Conservation (phyloP, 805 yeast genomes). For the Saccharomycopsis fibuligera region DNA sequence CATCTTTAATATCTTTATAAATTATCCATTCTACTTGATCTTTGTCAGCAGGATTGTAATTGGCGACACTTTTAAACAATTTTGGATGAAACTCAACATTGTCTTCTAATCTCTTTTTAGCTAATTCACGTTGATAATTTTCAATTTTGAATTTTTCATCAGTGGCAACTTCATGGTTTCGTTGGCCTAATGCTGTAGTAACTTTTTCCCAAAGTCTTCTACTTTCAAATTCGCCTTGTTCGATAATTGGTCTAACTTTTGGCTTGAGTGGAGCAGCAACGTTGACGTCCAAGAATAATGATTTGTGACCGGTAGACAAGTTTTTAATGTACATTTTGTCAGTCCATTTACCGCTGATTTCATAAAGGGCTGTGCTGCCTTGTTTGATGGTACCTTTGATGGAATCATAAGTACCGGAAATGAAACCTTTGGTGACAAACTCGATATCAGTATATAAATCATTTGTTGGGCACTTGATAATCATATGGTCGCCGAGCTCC, state of each 20-base stretch:
- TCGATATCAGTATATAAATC: constrained; percentile 75
- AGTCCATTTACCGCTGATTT: constrained; percentile 89
- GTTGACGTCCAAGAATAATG: constrained; percentile 55
- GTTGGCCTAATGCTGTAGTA: constrained; percentile 66
- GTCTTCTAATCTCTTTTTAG: constrained; percentile 68
- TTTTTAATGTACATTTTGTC: constrained; percentile 68
- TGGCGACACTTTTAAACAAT: constrained; percentile 50
- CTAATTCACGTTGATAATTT: constrained; percentile 70
- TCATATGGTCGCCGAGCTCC: constrained; percentile 89
- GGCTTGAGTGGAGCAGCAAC: constrained; percentile 53
- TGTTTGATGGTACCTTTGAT: constrained; percentile 69
- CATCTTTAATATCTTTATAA: constrained; percentile 55
- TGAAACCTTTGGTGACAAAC: constrained; percentile 91
- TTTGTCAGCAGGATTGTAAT: constrained; percentile 27
- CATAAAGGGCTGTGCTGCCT: constrained; percentile 47
- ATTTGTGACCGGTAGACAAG: constrained; percentile 39
- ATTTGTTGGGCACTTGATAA: constrained; percentile 54
- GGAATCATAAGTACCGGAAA: constrained; percentile 86
- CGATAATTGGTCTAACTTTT: constrained; percentile 64
- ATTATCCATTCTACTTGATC: constrained; percentile 58
- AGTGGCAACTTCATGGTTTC: constrained; percentile 82
- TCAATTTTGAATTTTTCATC: constrained; percentile 84
- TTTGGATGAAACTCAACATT: constrained; percentile 79
- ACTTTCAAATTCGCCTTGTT: constrained; percentile 79
- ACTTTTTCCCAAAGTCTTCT: constrained; percentile 80